Evolutionary conservation across 805 yeast genomes (phyloP), one percentile per base, ranked within the genome.

Genomic region (Candida endomychidarum): DNA sequence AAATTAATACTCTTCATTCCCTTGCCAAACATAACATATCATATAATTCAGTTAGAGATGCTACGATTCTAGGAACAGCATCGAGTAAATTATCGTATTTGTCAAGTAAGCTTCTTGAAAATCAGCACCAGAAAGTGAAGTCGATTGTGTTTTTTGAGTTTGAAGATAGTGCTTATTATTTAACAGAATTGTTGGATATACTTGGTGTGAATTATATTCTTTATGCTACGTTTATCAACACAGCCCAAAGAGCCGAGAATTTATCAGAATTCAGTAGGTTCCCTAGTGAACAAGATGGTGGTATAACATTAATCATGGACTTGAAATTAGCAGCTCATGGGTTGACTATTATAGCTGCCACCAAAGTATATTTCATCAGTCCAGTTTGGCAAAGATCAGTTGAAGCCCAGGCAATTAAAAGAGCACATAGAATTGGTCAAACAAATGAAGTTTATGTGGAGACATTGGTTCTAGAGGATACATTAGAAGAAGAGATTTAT

Each of bases 351-450:
- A 75, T 79, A 14, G 70, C 81, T 0, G 89, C 89, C 3, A 80
- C 87, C 0, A 66, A 79, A 38, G 85, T 83, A 2, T 83, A 80
- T 51, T 81, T 83, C 53, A 65, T 82, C n/a, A 80, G 74, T 48
- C 88, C 88, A 1, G 81, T 83, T 1, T 83, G 88, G 89, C 77
- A 72, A 46, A 68, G 78, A 41, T 73, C 84, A 0, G 65, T 78
- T 14, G 89, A 83, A 53, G 88, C 88, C 0, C 89, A 83, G 51
- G 88, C 88, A 0, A 80, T 83, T 34, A 81, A 83, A 48, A 74
- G 90, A 63, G 83, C 88, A 0, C 90, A 83, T 58, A 72, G 89
- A 58, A 83, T 83, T 54, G 89, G 90, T 0, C 89, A 83, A 48
- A 63, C 67, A 0, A 61, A 68, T n/a, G 77, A 77, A 15, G 88